phyloP scores from a whole-genome alignment of 179 eudicot species.

The Vitellaria paradoxa region DNA sequence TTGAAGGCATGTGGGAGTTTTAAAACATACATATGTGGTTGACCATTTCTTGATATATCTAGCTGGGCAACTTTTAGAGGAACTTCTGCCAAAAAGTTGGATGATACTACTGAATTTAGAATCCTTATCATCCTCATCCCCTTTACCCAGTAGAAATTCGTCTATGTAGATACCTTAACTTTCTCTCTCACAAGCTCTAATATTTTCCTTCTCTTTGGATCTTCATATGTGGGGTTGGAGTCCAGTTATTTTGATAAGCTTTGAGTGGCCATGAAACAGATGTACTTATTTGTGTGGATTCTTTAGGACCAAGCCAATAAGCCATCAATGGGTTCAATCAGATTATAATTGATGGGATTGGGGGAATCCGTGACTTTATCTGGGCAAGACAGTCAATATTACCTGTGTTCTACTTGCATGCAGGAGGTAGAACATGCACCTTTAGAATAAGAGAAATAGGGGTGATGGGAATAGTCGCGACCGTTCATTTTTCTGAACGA shows the following conservation, averaged over 20 bases:
- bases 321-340: conserved; percentile 9
- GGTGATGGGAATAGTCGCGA: too few relatives aligned
- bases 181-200: conserved; percentile 20
- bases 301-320: conserved; percentile 10
- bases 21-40: too few relatives aligned
- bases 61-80: not conserved
- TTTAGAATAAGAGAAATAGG: too few relatives aligned
- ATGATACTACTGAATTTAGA: not conserved
- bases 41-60: not conserved
- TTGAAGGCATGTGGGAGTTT: too few relatives aligned
- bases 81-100: not conserved
- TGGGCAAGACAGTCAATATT: too few relatives aligned
- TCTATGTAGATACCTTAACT: conserved; percentile 7
- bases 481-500: too few relatives aligned
- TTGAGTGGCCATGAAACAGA: not conserved
- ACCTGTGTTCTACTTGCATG: not conserved
- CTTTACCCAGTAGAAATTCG: conserved; percentile 1
- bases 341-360: conserved; percentile 4
- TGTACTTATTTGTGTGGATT: not conserved
- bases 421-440: not conserved
- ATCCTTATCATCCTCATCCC: conserved; percentile 26
- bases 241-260: not conserved
- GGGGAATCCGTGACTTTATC: too few relatives aligned
- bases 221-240: not conserved
- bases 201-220: not conserved